Base-by-base conservation (phyloP, 2,329 filamentous ascomycete genomes). In the Alternaria triticimaculans region DNA sequence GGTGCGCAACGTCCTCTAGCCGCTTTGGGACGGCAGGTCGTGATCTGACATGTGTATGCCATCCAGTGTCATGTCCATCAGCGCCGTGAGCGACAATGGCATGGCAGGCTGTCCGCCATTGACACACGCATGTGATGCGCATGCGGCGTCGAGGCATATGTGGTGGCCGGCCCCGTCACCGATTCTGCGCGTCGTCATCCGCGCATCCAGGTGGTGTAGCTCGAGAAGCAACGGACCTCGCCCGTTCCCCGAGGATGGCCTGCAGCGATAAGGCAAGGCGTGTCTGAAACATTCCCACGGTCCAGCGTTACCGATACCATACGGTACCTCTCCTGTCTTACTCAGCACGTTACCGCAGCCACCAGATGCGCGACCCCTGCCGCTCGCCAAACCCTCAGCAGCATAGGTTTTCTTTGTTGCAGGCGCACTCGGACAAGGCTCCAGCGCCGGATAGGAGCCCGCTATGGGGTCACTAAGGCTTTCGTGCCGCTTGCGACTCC, bases 391-490 rank as follows among this genome's bases (percentile, higher is more conserved):
- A 66, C 56, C 43, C 48, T 56, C 64, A 50, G 25, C 41, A 63
- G 58, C 51, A 61, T 53, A 41, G 49, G 49, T 61, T 64, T 63
- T 65, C 63, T 64, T 60, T 65, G 65, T 60, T 63, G 57, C 60
- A 55, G 43, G 55, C 49, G 54, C 54, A 18, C 48, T 57, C 51
- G 54, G 23, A 62, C 67, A 70, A 72, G 72, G 69, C 70, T 72
- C 66, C 72, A 71, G 60, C 62, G 62, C 61, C 68, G 62, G 58
- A 58, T 58, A 49, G 57, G 57, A 63, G 64, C 60, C 63, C 59
- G 58, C 44, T 41, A 61, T 55, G 48, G 62, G 64, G 43, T 55
- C 50, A 58, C 54, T 48, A 62, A 59, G 60, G 55, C 45, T 41
- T 25, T 53, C 9, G 49, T 43, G 21, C 21, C 63, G 58, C 51